These are phyloP conservation scores for Silene uniflora DNA, from an alignment of 148 eudicot species.

Conservation along the genomic window DNA sequence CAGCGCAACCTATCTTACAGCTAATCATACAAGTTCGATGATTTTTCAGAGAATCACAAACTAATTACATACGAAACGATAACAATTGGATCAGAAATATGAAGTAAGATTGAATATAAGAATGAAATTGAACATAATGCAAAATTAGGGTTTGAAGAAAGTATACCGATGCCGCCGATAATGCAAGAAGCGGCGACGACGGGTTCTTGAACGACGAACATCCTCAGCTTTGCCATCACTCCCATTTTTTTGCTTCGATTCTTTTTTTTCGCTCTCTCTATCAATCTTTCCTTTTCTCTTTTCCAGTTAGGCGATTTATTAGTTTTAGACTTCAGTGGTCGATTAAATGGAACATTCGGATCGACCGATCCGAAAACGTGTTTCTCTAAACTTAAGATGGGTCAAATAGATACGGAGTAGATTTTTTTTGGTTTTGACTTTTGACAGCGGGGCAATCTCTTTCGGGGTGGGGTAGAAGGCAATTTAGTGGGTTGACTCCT, in stretches of 20 bases:
- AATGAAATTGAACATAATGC: background rate
- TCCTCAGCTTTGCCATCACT: slow-evolving; percentile 64
- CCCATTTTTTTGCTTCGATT: slow-evolving; percentile 37
- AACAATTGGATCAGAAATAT: too few species aligned
- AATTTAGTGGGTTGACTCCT: too few species aligned
- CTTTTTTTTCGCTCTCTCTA: slow-evolving; percentile 2
- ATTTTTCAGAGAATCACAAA: background rate
- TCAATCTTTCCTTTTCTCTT: background rate
- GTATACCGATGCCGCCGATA: slow-evolving; percentile 78
- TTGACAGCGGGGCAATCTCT: too few species aligned
- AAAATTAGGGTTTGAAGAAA: slow-evolving; percentile 24
- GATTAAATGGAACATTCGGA: too few species aligned
- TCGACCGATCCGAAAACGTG: too few species aligned
- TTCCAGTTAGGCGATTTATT: too few species aligned
- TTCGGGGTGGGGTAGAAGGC: too few species aligned
- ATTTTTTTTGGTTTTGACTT: too few species aligned
- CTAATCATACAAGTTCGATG: background rate
- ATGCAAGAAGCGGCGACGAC: slow-evolving; percentile 82
- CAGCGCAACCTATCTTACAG: background rate
- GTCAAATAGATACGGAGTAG: too few species aligned
- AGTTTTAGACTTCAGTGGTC: too few species aligned
- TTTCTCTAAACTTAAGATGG: too few species aligned
- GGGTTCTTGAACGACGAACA: slow-evolving; percentile 84
- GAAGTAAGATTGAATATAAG: background rate
- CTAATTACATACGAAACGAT: background rate